Evolutionary conservation across 495 filamentous ascomycete genomes (phyloP).

Genomic region (Penicillium cosmopolitanum): DNA sequence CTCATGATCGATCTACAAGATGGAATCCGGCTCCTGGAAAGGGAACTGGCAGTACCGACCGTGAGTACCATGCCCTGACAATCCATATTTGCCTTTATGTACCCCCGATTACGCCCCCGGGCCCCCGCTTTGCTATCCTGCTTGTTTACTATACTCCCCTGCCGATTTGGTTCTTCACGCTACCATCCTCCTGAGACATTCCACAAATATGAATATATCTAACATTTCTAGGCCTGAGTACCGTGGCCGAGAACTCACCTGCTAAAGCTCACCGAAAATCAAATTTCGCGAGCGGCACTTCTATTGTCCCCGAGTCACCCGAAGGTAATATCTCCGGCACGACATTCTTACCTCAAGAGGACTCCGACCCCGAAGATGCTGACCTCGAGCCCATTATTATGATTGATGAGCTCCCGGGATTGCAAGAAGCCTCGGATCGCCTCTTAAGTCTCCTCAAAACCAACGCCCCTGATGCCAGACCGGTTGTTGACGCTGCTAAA

Average conservation of each 20-base stretch:
- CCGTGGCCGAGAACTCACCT: conserved; percentile 21
- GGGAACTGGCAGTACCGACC: neutral
- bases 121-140: neutral
- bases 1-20: neutral
- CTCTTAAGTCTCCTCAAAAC: conserved; percentile 36
- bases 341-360: conserved; percentile 34
- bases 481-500: conserved; percentile 31
- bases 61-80: neutral
- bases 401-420: conserved; percentile 39
- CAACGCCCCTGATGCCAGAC: conserved; percentile 21
- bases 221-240: conserved; percentile 21
- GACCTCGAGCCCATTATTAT: conserved; percentile 33
- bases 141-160: neutral
- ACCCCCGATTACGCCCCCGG: neutral
- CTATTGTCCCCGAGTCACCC: conserved; percentile 32
- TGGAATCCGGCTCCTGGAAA: neutral
- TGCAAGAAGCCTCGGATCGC: conserved; percentile 32
- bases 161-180: conserved; percentile 4
- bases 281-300: conserved; percentile 6
- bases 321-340: conserved; percentile 50
- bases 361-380: conserved; percentile 29
- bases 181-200: neutral
- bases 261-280: conserved; percentile 6
- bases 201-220: conserved; percentile 5
- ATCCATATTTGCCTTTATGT: neutral